Conservation (phyloP, 2,329 filamentous ascomycete species). For the Chrysoporthe puriensis region DNA sequence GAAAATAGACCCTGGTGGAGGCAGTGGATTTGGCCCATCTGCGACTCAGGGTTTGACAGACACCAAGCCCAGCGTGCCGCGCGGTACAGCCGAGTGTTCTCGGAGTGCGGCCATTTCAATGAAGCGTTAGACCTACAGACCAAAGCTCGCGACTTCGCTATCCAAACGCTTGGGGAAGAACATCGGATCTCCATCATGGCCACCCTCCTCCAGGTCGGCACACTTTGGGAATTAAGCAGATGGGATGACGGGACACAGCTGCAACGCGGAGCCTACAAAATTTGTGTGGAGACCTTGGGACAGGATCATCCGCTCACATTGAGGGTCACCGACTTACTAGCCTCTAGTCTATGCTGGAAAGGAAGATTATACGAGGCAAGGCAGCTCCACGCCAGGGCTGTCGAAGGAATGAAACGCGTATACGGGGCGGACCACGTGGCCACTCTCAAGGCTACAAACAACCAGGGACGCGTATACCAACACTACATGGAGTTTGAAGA, state of each 20-base stretch:
- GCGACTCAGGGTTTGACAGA: not conserved
- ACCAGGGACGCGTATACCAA: not conserved
- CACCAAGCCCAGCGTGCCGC: not conserved
- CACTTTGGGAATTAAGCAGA: not conserved
- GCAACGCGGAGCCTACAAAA: not conserved
- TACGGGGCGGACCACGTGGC: not conserved
- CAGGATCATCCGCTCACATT: conserved; percentile 3
- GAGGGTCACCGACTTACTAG: not conserved
- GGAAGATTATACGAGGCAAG: not conserved
- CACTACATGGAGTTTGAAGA: not conserved
- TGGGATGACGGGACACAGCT: not conserved
- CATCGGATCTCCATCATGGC: not conserved
- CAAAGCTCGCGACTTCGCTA: not conserved
- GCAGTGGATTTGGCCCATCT: not conserved
- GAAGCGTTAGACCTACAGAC: not conserved
- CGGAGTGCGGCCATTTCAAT: conserved; percentile 1
- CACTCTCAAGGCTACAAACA: conserved; percentile 3
- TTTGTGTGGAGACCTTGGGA: not conserved
- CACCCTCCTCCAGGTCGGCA: not conserved
- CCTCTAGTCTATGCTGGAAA: not conserved
- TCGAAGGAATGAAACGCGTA: not conserved
- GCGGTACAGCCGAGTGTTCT: not conserved
- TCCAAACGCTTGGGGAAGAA: not conserved
- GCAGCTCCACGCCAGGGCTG: not conserved
- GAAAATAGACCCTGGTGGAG: not conserved